Conservation (phyloP, 257 asterid species). For the Agastache rugosa region DNA sequence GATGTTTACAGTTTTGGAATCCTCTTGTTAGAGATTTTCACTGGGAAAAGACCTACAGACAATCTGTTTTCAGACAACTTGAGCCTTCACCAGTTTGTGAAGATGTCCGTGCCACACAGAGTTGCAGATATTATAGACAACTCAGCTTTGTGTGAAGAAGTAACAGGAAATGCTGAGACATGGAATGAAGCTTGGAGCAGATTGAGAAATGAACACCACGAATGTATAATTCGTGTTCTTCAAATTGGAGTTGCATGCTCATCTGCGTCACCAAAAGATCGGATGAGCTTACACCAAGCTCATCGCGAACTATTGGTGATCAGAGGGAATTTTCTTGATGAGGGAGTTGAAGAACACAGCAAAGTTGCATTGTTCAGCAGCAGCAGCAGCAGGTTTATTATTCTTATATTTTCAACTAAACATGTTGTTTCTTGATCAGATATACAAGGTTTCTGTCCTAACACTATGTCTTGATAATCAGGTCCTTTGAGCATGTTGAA, state of each 20-base stretch:
- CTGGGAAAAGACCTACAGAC: slow-evolving; percentile 52
- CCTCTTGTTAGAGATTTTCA: slow-evolving; percentile 55
- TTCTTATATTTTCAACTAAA: background rate
- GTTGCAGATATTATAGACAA: slow-evolving; percentile 40
- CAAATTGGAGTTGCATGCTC: slow-evolving; percentile 47
- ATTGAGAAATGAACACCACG: slow-evolving; percentile 27
- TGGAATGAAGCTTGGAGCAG: slow-evolving; percentile 38
- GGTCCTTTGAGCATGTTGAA: slow-evolving; percentile 25
- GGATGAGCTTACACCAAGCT: slow-evolving; percentile 42
- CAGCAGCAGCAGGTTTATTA: slow-evolving; percentile 8
- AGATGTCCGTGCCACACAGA: slow-evolving; percentile 37
- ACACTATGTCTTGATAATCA: slow-evolving; percentile 16
- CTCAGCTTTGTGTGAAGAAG: slow-evolving; percentile 40
- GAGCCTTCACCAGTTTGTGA: slow-evolving; percentile 49
- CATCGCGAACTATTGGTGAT: slow-evolving; percentile 31
- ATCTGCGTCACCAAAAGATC: slow-evolving; percentile 39
- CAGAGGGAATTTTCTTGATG: slow-evolving; percentile 21
- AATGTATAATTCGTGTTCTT: slow-evolving; percentile 36
- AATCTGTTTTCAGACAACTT: slow-evolving; percentile 45
- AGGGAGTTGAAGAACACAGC: slow-evolving; percentile 1
- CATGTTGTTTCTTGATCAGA: background rate
- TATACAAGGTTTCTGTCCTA: background rate
- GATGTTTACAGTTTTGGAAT: slow-evolving; percentile 63
- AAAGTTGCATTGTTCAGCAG: slow-evolving; percentile 17
- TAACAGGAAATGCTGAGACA: slow-evolving; percentile 35